Base-by-base conservation (phyloP, 805 yeast genomes). In the Kluyveromyces siamensis region DNA sequence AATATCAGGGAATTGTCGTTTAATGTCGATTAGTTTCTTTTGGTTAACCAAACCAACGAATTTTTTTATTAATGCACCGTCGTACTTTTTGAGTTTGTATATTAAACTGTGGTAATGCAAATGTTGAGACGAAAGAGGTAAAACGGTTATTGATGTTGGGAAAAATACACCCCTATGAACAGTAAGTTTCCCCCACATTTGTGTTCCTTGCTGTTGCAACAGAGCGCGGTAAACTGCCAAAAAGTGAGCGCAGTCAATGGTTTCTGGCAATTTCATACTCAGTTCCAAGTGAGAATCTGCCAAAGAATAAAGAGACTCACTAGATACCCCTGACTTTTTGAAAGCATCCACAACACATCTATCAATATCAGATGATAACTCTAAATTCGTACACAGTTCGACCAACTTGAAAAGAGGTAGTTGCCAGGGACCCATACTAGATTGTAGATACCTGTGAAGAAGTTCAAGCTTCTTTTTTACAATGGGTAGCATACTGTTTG, bases 221-320 rank as follows among this genome's bases (percentile, higher is more conserved):
- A 83, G 55, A 1, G 78, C 71, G 52, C 80, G 63, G 14, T 78
- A 68, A 21, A 77, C 67, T 0, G 84, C 75, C 48, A 74, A 69
- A 30, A 69, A 63, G 0, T 57, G 50, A 0, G 69, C 52, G 2
- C 68, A 57, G 21, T 65, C 57, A 21, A 61, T 45, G 3, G 41
- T 33, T 0, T 52, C 33, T 0, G 46, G 36, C 1, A 55, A 11
- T 2, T 54, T 51, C 44, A 46, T 56, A 2, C 63, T 63, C 6
- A 59, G 17, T 11, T 43, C 45, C 14, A 43, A 33, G 13, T 51
- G 40, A 14, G 47, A 45, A 8, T 43, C 47, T 14, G 47, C 40
- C 1, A 45, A 63, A 36, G 60, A 64, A 30, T 57, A 65, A 45
- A 67, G 61, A 19, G 61, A 65, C 8, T 59, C 53, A 21, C 60